Conservation (phyloP, 805 yeast species). For the Jamesozyma spencerorum region DNA sequence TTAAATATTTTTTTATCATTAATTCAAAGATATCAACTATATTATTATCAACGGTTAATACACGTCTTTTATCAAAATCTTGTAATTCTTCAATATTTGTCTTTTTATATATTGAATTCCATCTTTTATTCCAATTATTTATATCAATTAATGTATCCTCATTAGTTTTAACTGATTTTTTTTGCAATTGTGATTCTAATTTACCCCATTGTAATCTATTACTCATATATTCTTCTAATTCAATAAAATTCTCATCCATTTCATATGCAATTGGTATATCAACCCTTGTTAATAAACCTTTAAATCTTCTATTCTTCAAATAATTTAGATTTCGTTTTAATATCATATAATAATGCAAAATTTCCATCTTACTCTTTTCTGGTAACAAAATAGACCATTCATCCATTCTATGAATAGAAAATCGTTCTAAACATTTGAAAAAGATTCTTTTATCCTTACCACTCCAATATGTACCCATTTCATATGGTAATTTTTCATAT, state of each 20-base stretch:
- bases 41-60: constrained; percentile 1
- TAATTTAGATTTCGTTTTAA: constrained; percentile 13
- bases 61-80: background rate
- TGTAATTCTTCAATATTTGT: constrained; percentile 12
- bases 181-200: background rate
- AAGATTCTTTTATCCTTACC: constrained; percentile 24
- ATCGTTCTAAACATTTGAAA: constrained; percentile 23
- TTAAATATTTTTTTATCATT: constrained; percentile 12
- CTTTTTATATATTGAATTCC: constrained; percentile 22
- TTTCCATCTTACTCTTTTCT: constrained; percentile 23
- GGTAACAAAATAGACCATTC: constrained; percentile 21
- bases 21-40: constrained; percentile 10
- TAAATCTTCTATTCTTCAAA: constrained; percentile 10
- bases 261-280: constrained; percentile 30
- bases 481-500: constrained; percentile 4
- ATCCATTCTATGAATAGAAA: constrained; percentile 26
- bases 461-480: constrained; percentile 24
- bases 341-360: constrained; percentile 20
- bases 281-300: constrained; percentile 13
- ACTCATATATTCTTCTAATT: constrained; percentile 22
- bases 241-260: constrained; percentile 22
- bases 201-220: constrained; percentile 3
- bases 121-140: constrained; percentile 23
- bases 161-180: too few relatives aligned
- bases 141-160: constrained; percentile 1